Evolutionary conservation across 441 rosid species (phyloP), one percentile per base, ranked within the genome.

Genomic region (Kokia cookei): DNA sequence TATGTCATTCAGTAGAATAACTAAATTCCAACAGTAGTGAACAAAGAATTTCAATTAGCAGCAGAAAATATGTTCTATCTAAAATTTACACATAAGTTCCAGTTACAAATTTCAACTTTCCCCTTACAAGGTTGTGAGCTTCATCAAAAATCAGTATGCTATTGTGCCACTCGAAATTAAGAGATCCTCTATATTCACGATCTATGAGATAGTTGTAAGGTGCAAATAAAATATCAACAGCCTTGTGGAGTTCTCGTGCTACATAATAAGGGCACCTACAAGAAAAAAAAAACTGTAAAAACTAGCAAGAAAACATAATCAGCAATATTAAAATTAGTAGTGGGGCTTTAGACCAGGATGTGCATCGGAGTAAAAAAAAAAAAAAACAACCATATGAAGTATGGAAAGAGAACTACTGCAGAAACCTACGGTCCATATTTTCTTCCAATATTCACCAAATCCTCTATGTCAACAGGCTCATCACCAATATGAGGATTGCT

Each of bases 51-150:
- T 17, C 13, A 67, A 27, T 65, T 5, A 43, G 40, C 58, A 48
- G 57, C 57, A 43, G 32, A 8, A 65, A 9, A 42, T 45, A 48
- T 15, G 59, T 67, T 26, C 15, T 15, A 17, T 48, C 19, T n/a
- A 27, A 68, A 51, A 68, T 68, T 68, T 29, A 68, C 45, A 50
- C 27, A 32, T 10, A 69, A 51, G 61, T 29, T 69, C 19, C 26
- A 58, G 27, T 74, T 50, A 61, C 9, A 74, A 47, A 22, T 62
- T 59, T 59, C 73, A 69, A 40, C 66, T 82, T 78, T 64, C 29
- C 64, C 77, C 97, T 88, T 83, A 96, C 98, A 87, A 93, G 86
- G 83, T 93, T 96, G 91, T 93, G 99, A 77, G 98, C 98, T 87
- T 96, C 99, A 79, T 93, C 97, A 86, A 96, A 93, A 80, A 96